phyloP scores from a whole-genome alignment of 495 filamentous ascomycete species.

The Xylaria nigripes region DNA sequence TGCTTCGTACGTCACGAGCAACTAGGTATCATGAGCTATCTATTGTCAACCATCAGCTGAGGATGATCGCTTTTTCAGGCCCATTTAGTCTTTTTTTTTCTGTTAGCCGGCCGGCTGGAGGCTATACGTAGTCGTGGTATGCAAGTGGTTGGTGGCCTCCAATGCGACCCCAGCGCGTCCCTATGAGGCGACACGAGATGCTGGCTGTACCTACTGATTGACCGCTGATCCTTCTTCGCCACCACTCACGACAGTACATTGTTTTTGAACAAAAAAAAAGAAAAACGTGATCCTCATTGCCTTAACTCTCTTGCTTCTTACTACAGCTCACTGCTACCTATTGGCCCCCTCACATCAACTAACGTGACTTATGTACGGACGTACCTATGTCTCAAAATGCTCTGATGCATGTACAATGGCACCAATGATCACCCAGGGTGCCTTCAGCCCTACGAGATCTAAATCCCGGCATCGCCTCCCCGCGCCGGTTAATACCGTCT shows the following conservation, averaged over 20 bases:
- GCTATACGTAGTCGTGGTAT: no score
- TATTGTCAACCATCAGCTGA: conserved; percentile 7
- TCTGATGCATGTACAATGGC: conserved; percentile 7
- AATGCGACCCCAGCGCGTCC: no score
- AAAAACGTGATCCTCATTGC: not conserved
- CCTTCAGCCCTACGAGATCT: conserved; percentile 32
- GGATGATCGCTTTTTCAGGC: not conserved
- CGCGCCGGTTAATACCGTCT: conserved; percentile 14
- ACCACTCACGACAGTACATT: not conserved
- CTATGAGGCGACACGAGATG: not conserved
- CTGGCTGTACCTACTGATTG: not conserved
- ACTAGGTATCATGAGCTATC: not conserved
- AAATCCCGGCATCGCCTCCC: conserved; percentile 20
- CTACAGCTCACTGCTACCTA: not conserved
- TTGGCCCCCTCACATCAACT: conserved; percentile 3
- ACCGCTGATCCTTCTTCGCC: not conserved
- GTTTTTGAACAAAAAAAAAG: not conserved
- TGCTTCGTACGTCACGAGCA: not conserved
- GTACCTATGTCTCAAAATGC: not conserved
- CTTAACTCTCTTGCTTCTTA: not conserved
- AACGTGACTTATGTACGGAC: conserved; percentile 5
- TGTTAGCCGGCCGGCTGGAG: no score
- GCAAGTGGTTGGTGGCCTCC: no score
- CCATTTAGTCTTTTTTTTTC: not conserved
- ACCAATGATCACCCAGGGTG: conserved; percentile 20